phyloP scores from a whole-genome alignment of 2,329 filamentous ascomycete genomes.

The Phaeosphaeriaceae sp. region DNA sequence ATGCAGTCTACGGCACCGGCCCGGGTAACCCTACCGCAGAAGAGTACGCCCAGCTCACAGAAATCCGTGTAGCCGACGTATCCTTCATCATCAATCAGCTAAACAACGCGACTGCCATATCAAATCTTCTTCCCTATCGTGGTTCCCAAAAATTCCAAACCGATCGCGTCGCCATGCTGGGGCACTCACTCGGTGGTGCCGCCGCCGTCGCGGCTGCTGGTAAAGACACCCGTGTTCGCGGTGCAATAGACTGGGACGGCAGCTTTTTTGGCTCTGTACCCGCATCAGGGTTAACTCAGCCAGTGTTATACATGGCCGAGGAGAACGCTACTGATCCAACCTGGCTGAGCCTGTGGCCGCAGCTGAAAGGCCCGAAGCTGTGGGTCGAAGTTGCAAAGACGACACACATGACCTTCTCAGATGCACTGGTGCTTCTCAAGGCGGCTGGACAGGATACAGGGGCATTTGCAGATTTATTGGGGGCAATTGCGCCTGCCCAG shows the following conservation, averaged over 20 bases:
- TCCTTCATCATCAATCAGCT: conserved; percentile 32
- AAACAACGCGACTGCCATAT: conserved; percentile 26
- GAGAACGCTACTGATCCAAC: conserved; percentile 12
- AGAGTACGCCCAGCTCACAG: conserved; percentile 9
- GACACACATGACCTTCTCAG: conserved; percentile 24
- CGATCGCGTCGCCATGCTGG: conserved; percentile 22
- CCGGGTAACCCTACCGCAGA: conserved; percentile 4
- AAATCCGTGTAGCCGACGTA: conserved; percentile 23
- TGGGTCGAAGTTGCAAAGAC: conserved; percentile 25
- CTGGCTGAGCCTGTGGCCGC: conserved; percentile 20
- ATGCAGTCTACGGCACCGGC: conserved; percentile 13
- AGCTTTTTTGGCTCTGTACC: conserved; percentile 19
- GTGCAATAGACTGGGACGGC: conserved; percentile 23
- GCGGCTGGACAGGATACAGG: conserved; percentile 20
- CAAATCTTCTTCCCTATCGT: conserved; percentile 18
- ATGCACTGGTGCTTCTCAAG: conserved; percentile 20
- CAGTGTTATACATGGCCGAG: conserved; percentile 24
- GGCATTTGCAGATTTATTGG: conserved; percentile 16
- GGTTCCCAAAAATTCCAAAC: conserved; percentile 14
- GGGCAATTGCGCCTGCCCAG: conserved; percentile 18
- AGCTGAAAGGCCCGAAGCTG: conserved; percentile 31
- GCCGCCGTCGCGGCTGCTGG: conserved; percentile 20
- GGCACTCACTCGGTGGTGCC: conserved; percentile 30
- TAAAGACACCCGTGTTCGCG: conserved; percentile 24
- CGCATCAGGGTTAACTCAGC: conserved; percentile 20